Evolutionary conservation across 2,329 filamentous ascomycete genomes (phyloP).

Genomic region (Colletotrichum sublineola): DNA sequence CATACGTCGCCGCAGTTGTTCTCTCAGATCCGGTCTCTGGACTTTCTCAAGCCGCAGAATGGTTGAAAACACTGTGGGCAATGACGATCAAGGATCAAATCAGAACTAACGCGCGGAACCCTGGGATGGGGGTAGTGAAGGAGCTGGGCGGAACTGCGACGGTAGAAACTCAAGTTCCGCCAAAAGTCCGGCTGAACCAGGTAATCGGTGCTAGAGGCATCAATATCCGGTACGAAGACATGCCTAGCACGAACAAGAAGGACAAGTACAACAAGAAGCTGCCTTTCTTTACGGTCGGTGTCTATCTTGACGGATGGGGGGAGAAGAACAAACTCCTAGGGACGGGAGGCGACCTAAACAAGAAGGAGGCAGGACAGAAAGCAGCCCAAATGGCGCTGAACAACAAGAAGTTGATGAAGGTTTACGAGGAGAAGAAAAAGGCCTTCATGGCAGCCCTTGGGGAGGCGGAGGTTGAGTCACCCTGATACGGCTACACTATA

Average conservation of each 20-base stretch:
- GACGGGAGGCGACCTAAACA: constrained; percentile 72
- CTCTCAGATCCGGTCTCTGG: constrained; percentile 75
- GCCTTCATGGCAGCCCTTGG: constrained; percentile 51
- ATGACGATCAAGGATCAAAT: constrained; percentile 72
- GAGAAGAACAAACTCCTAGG: constrained; percentile 73
- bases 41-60: constrained; percentile 71
- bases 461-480: neutral
- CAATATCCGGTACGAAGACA: constrained; percentile 72
- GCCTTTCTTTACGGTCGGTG: constrained; percentile 72
- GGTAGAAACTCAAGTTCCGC: constrained; percentile 8
- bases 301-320: constrained; percentile 78
- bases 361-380: constrained; percentile 76
- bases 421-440: constrained; percentile 62
- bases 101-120: constrained; percentile 34
- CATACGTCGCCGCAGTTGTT: constrained; percentile 86
- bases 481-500: constrained; percentile 12
- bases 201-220: constrained; percentile 69
- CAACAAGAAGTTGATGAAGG: constrained; percentile 74
- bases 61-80: constrained; percentile 83
- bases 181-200: constrained; percentile 66
- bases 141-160: constrained; percentile 41
- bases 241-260: constrained; percentile 58
- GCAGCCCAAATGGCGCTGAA: constrained; percentile 75
- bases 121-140: constrained; percentile 25
- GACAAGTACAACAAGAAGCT: constrained; percentile 67